Percentiles rank a stretch among this genome's conserved stretches.
These are phyloP conservation scores for Trametes cingulata DNA, from an alignment of 768 basidiomycete species.

Conservation along the genomic window DNA sequence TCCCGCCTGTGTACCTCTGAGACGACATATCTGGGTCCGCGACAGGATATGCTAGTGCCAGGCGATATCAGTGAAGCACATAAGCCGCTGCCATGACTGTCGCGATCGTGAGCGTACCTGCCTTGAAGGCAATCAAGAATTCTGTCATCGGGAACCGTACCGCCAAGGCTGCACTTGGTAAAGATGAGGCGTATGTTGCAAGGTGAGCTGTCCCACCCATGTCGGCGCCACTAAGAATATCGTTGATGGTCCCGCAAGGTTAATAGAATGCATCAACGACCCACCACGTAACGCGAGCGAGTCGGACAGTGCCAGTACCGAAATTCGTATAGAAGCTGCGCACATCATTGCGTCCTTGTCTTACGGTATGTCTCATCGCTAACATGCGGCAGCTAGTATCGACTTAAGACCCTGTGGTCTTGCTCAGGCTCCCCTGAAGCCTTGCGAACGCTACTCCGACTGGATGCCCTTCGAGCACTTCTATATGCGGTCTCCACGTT, in stretches of 20 bases:
- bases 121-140: slow-evolving; percentile 73
- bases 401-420: neutral
- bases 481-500: slow-evolving; percentile 61
- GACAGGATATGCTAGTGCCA: neutral
- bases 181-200: slow-evolving; percentile 56
- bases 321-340: slow-evolving; percentile 69
- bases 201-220: slow-evolving; percentile 41
- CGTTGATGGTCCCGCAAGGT: slow-evolving; percentile 37
- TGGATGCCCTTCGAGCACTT: slow-evolving; percentile 59
- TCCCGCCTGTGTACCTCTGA: neutral
- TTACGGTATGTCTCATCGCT: slow-evolving; percentile 56
- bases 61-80: neutral
- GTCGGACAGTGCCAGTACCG: slow-evolving; percentile 43
- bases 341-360: slow-evolving; percentile 74
- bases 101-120: slow-evolving; percentile 32
- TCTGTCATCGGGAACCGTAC: slow-evolving; percentile 77
- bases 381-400: neutral
- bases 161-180: slow-evolving; percentile 60
- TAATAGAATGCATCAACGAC: slow-evolving; percentile 61
- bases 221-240: neutral
- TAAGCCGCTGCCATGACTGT: slow-evolving; percentile 29
- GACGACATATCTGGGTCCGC: neutral
- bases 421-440: slow-evolving; percentile 60
- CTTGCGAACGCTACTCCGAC: slow-evolving; percentile 54
- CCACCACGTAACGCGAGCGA: slow-evolving; percentile 34